A percentile compares a stretch with the other conserved stretches of the same genome.
Evolutionary conservation across 2,329 filamentous ascomycete genomes (phyloP).

Genomic region (Arthrobotrys musiformis): DNA sequence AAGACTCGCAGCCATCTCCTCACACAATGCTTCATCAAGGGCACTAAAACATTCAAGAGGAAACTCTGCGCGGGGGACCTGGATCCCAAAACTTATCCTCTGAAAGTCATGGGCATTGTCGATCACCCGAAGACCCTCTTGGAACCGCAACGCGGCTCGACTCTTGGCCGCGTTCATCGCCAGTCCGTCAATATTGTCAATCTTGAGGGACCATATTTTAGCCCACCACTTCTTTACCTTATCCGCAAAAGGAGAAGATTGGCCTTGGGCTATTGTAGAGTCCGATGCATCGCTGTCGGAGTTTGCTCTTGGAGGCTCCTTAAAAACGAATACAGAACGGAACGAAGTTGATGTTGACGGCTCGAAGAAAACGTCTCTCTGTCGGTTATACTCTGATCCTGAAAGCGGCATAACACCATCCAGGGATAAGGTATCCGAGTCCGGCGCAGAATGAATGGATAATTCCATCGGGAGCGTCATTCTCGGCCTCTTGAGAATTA

Average conservation of each 20-base stretch:
- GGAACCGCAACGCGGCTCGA: not conserved
- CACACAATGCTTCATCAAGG: not conserved
- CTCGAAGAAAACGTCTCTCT: constrained; percentile 27
- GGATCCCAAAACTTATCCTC: not conserved
- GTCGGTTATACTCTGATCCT: constrained; percentile 24
- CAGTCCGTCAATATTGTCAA: not conserved
- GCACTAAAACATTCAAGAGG: not conserved
- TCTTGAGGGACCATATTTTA: constrained; percentile 21
- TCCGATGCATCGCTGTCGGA: constrained; percentile 1
- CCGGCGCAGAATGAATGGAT: constrained; percentile 2
- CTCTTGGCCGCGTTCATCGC: not conserved
- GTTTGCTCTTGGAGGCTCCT: not conserved
- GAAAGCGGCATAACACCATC: constrained; percentile 14
- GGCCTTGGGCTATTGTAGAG: not conserved
- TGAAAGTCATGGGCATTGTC: not conserved
- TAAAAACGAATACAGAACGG: not conserved
- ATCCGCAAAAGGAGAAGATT: not conserved
- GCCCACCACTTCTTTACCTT: constrained; percentile 16
- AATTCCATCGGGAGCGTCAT: not conserved
- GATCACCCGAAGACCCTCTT: not conserved
- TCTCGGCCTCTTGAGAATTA: not conserved
- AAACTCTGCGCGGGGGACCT: not conserved
- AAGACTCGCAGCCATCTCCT: constrained; percentile 26
- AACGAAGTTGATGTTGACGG: not conserved
- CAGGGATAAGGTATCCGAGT: constrained; percentile 21